phyloP scores from a whole-genome alignment of 1,284 basidiomycete species.

The Ganoderma resinaceum region DNA sequence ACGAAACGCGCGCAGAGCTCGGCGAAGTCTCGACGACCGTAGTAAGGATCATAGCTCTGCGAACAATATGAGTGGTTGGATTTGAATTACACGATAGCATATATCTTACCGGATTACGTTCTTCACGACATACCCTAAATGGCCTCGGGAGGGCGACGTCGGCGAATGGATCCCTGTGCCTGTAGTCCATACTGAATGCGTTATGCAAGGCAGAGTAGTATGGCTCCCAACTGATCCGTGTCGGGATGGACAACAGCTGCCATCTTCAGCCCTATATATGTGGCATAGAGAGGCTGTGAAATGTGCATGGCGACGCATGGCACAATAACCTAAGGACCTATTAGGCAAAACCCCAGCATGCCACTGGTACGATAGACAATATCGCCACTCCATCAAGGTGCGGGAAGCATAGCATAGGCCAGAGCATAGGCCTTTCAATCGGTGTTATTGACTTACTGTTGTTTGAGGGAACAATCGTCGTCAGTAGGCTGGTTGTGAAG shows the following conservation, averaged over 20 bases:
- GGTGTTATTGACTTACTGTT: not conserved
- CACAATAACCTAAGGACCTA: not conserved
- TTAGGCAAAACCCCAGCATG: not conserved
- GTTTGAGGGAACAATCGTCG: not conserved
- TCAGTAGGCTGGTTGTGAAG: not conserved
- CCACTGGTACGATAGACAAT: not conserved
- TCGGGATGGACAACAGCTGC: not conserved
- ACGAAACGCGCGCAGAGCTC: conserved; percentile 3
- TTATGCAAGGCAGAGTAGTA: not conserved
- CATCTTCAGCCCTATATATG: too few species aligned
- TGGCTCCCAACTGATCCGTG: not conserved
- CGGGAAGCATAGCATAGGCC: not conserved
- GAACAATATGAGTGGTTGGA: not conserved
- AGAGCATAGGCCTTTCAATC: not conserved
- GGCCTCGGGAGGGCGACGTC: not conserved
- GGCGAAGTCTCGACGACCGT: conserved; percentile 51
- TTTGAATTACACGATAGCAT: not conserved
- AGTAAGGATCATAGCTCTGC: conserved; percentile 64
- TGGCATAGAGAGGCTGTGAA: not conserved
- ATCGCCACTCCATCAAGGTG: not conserved
- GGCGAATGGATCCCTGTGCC: not conserved
- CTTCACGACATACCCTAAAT: not conserved
- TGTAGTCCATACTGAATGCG: not conserved
- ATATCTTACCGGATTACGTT: not conserved
- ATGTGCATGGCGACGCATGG: not conserved